Base-by-base conservation (phyloP, 345 rosid genomes). In the Salix arbutifolia region DNA sequence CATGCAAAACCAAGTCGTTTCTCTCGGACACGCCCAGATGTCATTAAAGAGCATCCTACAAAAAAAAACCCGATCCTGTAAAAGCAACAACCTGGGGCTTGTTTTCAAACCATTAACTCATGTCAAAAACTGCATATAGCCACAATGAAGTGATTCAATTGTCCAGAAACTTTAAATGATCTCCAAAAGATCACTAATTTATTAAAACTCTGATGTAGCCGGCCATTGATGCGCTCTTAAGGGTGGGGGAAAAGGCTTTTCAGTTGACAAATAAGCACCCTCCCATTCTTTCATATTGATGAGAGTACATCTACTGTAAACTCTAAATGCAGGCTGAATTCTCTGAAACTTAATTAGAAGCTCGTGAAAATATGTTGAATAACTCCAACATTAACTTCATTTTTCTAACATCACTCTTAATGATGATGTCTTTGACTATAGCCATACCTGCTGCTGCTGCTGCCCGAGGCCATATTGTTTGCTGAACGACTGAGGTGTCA, bases 391-490 rank as follows among this genome's bases (percentile, higher is more conserved):
- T 18, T 13, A 31, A 28, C 11, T 65, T 65, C 68, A 6, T 65
- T 65, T 65, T 31, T 3, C 19, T 4, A 38, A 50, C 21, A 25
- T n/a, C 13, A n/a, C 50, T 72, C 28, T 61, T 21, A 42, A 56
- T 31, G 37, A 52, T 23, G 23, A 37, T 70, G 14, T 44, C 30
- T 17, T 74, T 65, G 23, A 75, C 21, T 37, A 18, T 9, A 66
- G 56, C 46, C 71, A 60, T 81, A 91, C 97, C 97, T 79, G 97
- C 94, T 72, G 96, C 93, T 12, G 96, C 92, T 2, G 96, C 96
- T 64, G 98, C 96, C 52, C 97, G 92, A 26, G 98, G 98, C 98
- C 98, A 94, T 82, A 94, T 90, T 8, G 96, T 94, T 77, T 91
- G 96, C 81, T 88, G 93, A 74, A 96, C 87, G 78, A 84, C 86